Base-by-base conservation (phyloP, 768 basidiomycete species). In the Tubosaeta brunneosetosa region DNA sequence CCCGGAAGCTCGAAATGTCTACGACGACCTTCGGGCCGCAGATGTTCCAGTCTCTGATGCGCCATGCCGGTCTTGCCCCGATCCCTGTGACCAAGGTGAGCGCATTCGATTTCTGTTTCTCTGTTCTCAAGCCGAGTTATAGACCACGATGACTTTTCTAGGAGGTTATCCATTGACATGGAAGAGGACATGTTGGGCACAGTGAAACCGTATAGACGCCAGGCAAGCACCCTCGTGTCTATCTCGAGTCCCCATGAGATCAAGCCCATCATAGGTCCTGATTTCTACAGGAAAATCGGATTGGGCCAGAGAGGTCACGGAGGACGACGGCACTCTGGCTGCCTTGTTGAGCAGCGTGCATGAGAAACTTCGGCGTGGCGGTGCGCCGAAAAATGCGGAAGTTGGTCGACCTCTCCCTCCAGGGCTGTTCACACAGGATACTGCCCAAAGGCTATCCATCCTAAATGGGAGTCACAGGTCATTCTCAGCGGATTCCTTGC, bases 281-380 rank as follows among this genome's bases (percentile, higher is more conserved):
- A 88, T 97, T 49, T 94, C 91, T 1, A 95, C 93, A 0, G 92
- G 92, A 6, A 85, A 88, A 69, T 77, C 83, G 17, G 92, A 98
- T 72, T 97, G 94, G 94, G 80, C 83, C 36, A 76, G 77, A 38
- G 85, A 93, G 40, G 82, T 97, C 53, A 86, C 87, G 3, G 80
- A 85, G 52, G 86, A 81, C 26, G 72, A 77, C 25, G 80, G 77
- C 44, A 83, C 86, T 6, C 81, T 98, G 25, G 89, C 94, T 6
- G 77, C 82, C 54, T 70, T 80, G 71, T 62, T 86, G 60, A 52
- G 49, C 48, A 41, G 56, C 44, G 55, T 61, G 51, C 63, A 65
- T 42, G 55, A 65, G 22, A 56, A 51, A 29, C 25, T 45, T 12
- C 32, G 52, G 25, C 45, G 53, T 38, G 57, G 53, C 33, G 34